Evolutionary conservation across 2,329 filamentous ascomycete species (phyloP).

Genomic region (Trichoderma hamatum): DNA sequence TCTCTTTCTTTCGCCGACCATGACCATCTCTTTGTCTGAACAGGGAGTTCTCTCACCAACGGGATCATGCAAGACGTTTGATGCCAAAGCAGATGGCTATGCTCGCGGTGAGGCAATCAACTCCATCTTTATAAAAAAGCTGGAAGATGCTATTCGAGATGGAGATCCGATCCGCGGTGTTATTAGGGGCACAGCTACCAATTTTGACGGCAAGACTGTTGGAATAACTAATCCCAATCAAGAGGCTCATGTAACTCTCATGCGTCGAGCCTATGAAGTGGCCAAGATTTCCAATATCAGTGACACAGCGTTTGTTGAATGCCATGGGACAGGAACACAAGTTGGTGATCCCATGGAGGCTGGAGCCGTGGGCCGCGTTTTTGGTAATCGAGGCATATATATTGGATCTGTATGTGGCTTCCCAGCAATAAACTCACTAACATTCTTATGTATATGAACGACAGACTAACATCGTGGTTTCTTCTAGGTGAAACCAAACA

Average conservation of each 20-base stretch:
- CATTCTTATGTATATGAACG: slow-evolving; percentile 5
- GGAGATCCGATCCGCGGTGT: slow-evolving; percentile 48
- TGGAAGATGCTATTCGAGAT: slow-evolving; percentile 51
- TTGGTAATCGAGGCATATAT: slow-evolving; percentile 33
- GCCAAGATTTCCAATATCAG: slow-evolving; percentile 35
- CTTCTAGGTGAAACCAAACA: slow-evolving; percentile 43
- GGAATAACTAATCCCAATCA: slow-evolving; percentile 47
- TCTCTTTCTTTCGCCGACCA: slow-evolving; percentile 37
- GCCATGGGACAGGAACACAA: slow-evolving; percentile 46
- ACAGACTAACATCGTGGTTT: neutral
- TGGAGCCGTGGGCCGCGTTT: slow-evolving; percentile 38
- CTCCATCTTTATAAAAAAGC: slow-evolving; percentile 49
- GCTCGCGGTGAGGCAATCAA: slow-evolving; percentile 53
- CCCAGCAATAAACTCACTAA: slow-evolving; percentile 29
- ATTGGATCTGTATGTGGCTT: slow-evolving; percentile 36
- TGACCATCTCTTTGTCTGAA: slow-evolving; percentile 36
- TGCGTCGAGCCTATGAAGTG: slow-evolving; percentile 37
- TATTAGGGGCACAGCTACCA: slow-evolving; percentile 43
- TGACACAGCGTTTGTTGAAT: slow-evolving; percentile 42
- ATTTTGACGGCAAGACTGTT: slow-evolving; percentile 48
- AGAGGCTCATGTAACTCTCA: slow-evolving; percentile 39
- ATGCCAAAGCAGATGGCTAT: slow-evolving; percentile 53
- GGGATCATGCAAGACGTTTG: slow-evolving; percentile 44
- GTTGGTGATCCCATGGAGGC: slow-evolving; percentile 45
- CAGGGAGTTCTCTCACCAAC: slow-evolving; percentile 43